Evolutionary conservation across 2,329 filamentous ascomycete genomes (phyloP), one percentile per base, ranked within the genome.

Genomic region (Tetracladium maxilliforme): DNA sequence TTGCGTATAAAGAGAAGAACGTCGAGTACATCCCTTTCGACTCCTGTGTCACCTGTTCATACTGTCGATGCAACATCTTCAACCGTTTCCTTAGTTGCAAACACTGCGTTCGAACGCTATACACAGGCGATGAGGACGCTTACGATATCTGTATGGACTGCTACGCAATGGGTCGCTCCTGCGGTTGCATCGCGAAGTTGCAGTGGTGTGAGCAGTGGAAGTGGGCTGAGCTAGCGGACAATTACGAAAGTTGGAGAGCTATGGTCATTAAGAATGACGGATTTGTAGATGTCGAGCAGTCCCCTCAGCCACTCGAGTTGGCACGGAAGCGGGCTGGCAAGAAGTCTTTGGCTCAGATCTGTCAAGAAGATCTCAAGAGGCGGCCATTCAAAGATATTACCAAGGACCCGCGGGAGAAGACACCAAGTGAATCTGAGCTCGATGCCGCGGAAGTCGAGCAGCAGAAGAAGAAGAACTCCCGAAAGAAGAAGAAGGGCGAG

Each of bases 111-210:
- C 64, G 75, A 18, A 58, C 63, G 24, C 59, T 81, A 12, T 57
- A 66, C 8, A 65, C 66, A 30, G 79, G 72, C 16, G 70, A 64
- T 10, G 81, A 75, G 16, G 72, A 95, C 42, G 81, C 81, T 0
- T 98, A 95, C 45, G 90, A 98, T 46, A 65, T 98, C 13, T 98
- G 90, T 43, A 86, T 98, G 80, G 90, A 98, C 38, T 98, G 90
- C 44, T 98, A 92, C 43, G 79, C 74, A n/a, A 92, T 95, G 79
- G 90, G 90, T 13, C 71, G 90, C 25, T 93, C 86, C 22, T 98
- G 90, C 45, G 70, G 69, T 4, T 98, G 90, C 42, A 66, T 92
- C 25, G 92, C 86, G 4, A 73, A 72, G 8, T 64, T 93, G 8
- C 71, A 69, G 32, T 98, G 87, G 86, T 83, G 82, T 25, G 86